Conservation (phyloP, 805 yeast genomes). For the Wickerhamiella kazuoi region DNA sequence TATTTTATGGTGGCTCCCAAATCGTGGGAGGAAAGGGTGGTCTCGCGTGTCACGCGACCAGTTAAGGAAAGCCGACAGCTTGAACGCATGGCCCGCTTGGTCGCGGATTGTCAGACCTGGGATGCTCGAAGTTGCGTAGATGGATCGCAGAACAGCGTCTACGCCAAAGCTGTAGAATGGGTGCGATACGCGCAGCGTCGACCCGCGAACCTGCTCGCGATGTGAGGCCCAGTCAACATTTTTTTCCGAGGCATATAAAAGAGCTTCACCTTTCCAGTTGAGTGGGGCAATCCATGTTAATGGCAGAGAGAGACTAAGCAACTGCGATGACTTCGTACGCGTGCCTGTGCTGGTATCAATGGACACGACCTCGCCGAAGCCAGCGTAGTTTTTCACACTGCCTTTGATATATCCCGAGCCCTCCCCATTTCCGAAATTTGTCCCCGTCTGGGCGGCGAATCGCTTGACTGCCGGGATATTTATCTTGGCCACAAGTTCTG, state of each 20-base stretch:
- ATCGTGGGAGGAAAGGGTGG: constrained; percentile 26
- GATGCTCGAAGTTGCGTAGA: constrained; percentile 27
- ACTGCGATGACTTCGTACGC: constrained; percentile 36
- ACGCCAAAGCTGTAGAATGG: constrained; percentile 34
- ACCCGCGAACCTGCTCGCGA: constrained; percentile 34
- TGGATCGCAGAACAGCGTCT: constrained; percentile 39
- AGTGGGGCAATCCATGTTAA: constrained; percentile 24
- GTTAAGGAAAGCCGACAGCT: constrained; percentile 33
- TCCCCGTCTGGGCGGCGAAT: constrained; percentile 78
- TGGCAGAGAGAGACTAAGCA: constrained; percentile 36
- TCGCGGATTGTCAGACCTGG: constrained; percentile 41
- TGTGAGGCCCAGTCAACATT: constrained; percentile 36
- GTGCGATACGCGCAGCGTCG: constrained; percentile 24
- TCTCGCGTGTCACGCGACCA: constrained; percentile 29
- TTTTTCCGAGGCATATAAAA: constrained; percentile 34
- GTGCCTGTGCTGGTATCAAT: constrained; percentile 44
- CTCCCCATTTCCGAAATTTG: constrained; percentile 91
- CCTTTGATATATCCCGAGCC: constrained; percentile 84
- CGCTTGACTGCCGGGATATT: constrained; percentile 30
- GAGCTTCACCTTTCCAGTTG: constrained; percentile 34
- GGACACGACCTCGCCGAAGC: constrained; percentile 47
- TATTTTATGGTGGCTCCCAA: constrained; percentile 28
- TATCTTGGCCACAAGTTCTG: constrained; percentile 7
- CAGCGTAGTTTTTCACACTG: constrained; percentile 42
- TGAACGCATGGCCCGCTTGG: constrained; percentile 45